Conservation (phyloP, 768 basidiomycete genomes). For the Austroboletus eburneus region DNA sequence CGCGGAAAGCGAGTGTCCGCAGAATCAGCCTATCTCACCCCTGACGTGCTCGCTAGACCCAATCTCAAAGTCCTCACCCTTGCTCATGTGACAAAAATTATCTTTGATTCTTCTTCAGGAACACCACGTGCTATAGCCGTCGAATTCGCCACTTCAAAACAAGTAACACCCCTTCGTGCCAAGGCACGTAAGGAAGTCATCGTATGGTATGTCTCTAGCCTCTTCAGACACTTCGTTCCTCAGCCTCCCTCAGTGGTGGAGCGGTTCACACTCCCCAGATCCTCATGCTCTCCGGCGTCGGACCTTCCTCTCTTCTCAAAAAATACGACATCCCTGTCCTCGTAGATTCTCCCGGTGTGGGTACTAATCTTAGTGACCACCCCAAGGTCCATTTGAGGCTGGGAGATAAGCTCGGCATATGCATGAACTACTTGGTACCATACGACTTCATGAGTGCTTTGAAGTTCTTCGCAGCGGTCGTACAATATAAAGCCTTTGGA, state of each 20-base stretch:
- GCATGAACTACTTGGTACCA: conserved; percentile 38
- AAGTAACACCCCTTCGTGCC: conserved; percentile 35
- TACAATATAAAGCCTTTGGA: conserved; percentile 41
- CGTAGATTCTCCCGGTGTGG: conserved; percentile 69
- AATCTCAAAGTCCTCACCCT: conserved; percentile 60
- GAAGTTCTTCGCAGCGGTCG: conserved; percentile 31
- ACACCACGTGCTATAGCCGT: conserved; percentile 54
- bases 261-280: conserved; percentile 65
- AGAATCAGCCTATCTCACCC: conserved; percentile 64
- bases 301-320: conserved; percentile 55
- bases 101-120: conserved; percentile 44
- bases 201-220: conserved; percentile 42
- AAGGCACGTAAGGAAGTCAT: conserved; percentile 57
- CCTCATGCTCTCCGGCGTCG: conserved; percentile 73
- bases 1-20: conserved; percentile 54
- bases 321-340: conserved; percentile 51
- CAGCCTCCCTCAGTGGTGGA: conserved; percentile 42
- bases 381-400: conserved; percentile 48
- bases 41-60: conserved; percentile 55
- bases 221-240: background rate
- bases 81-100: conserved; percentile 53
- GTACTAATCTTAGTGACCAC: conserved; percentile 71
- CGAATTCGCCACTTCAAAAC: conserved; percentile 44
- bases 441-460: conserved; percentile 13
- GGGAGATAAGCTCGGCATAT: conserved; percentile 46